Base-by-base conservation (phyloP, 805 yeast genomes). In the Metschnikowia anglica region DNA sequence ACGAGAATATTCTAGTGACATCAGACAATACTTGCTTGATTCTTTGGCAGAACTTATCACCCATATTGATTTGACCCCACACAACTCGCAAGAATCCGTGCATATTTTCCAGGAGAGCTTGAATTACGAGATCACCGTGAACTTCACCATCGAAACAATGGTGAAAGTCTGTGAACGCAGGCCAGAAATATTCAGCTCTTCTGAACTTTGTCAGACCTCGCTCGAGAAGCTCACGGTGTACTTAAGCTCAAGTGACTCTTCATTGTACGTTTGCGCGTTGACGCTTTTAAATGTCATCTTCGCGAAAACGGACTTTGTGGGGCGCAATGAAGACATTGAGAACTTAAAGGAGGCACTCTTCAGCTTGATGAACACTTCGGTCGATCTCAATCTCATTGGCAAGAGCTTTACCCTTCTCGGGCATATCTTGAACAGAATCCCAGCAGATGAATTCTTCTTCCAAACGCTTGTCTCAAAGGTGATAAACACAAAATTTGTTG, bases 1-100 rank as follows among this genome's bases (percentile, higher is more conserved):
- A 29, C 60, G 59, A 28, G 48, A 51, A 15, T 62, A 59, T 39
- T 54, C 70, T 2, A 53, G 63, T 38, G 70, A 64, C 16, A 48
- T 66, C 19, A 50, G 64, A 34, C 63, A 60, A 37, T 46, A 53
- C 12, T 52, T 64, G 11, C 51, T 66, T 17, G 42, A 47, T 1
- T 52, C 61, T 5, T 46, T 64, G 24, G 55, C 66, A 5, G 61
- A 60, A 5, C 44, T 59, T 5, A 18, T 58, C 6, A 34, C 47
- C 5, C 27, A 53, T 11, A 38, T 41, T 6, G 48, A 40, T 2
- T 30, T 52, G 20, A 34, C 44, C 8, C 28, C 32, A 2, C 53
- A 44, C 12, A 48, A 48, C 9, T n/a, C 19, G 2, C 27, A 37
- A 2, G 38, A 50, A 3, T 46, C 47, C 2, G 34, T 50, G 1